These are phyloP conservation scores for Vishniacozyma victoriae DNA, from an alignment of 768 basidiomycete genomes.

Conservation along the genomic window DNA sequence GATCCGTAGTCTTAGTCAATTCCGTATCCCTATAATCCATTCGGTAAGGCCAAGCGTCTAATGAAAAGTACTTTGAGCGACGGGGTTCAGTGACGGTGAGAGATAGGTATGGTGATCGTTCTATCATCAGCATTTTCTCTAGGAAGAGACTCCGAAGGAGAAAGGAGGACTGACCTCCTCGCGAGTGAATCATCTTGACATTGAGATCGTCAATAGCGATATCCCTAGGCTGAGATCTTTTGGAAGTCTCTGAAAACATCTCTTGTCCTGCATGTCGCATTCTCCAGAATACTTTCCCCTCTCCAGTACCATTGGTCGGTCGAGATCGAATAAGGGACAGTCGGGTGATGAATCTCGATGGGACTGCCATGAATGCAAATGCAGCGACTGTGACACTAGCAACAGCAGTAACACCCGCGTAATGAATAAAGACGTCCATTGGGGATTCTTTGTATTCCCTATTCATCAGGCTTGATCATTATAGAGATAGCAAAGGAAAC, in stretches of 20 bases:
- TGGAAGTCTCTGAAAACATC: neutral
- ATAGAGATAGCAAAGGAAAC: too few species aligned
- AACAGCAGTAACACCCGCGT: neutral
- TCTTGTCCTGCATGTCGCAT: constrained; percentile 14
- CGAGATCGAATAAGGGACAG: constrained; percentile 10
- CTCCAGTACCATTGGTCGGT: neutral
- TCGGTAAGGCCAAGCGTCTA: constrained; percentile 21
- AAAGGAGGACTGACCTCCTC: neutral
- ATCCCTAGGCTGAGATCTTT: constrained; percentile 2
- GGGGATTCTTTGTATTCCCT: neutral
- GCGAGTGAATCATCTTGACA: neutral
- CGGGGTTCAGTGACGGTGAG: neutral
- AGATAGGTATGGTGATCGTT: constrained; percentile 3
- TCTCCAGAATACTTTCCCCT: constrained; percentile 3
- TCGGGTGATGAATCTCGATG: constrained; percentile 11
- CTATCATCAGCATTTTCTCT: neutral
- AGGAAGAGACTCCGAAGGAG: neutral
- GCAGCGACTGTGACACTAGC: neutral
- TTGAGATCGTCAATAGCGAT: constrained; percentile 11
- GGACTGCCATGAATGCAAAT: neutral
- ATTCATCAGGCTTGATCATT: too few species aligned
- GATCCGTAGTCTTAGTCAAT: constrained; percentile 8
- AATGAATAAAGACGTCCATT: neutral
- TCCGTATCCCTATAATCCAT: constrained; percentile 18
- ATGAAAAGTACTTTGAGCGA: neutral